Evolutionary conservation across 495 filamentous ascomycete genomes (phyloP), one percentile per base, ranked within the genome.

Genomic region (Neurospora sp.): DNA sequence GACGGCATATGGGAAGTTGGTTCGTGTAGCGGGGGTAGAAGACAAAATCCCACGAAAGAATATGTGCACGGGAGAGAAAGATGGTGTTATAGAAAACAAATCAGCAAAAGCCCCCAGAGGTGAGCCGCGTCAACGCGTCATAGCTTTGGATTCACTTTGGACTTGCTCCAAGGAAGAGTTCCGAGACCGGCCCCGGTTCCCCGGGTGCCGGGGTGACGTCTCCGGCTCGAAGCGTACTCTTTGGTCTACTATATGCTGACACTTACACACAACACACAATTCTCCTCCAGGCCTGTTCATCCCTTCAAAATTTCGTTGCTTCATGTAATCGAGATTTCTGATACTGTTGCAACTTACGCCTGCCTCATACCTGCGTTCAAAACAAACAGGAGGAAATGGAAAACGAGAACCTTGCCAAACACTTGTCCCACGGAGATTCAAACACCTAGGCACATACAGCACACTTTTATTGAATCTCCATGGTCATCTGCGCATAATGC

Each of bases 261-360:
- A 1, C 0, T n/a, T 1, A 48, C 44, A 48, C 0, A 20, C 0
- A 0, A 20, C 18, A 20, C 8, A 20, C 1, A 10, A 31, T 31
- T 31, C 27, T 31, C 27, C 27, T 31, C 27, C 27, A 20, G 44
- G 3, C n/a, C 9, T 10, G n/a, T 48, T 20, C n/a, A 48, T 48
- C 8, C 3, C 9, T 1, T 0, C 44, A 20, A 10, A 4, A 48
- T 48, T 0, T 10, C 8, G 41, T 3, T 44, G 2, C 6, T 44
- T 44, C 6, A 44, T 44, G 0, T n/a, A 44, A 3, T n/a, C 42
- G 18, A 44, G 8, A 44, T n/a, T 44, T 9, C 7, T n/a, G n/a
- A 48, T 5, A 20, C 9, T 20, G 1, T 22, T 20, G n/a, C 3
- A 48, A 20, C n/a, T 48, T 48, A 20, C n/a, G 18, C n/a, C 18